Base-by-base conservation (phyloP, 495 filamentous ascomycete species). In the Penicillium mononematosum region DNA sequence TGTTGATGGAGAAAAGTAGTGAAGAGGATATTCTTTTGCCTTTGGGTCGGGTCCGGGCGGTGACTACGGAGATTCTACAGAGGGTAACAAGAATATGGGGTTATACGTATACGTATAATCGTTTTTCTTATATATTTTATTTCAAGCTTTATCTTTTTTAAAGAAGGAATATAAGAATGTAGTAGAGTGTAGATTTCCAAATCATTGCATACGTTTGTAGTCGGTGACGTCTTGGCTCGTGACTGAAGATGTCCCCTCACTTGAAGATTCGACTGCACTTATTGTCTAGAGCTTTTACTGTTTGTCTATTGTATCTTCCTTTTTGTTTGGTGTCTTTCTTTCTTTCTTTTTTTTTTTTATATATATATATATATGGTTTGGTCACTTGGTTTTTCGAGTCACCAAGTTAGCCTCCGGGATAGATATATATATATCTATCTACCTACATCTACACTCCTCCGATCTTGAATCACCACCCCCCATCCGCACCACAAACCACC, bases 171-270 rank as follows among this genome's bases (percentile, higher is more conserved):
- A 10, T 32, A 32, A 11, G 0, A 9, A 3, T 10, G 10, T 9
- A 31, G 3, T 32, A 32, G 9, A 12, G 31, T 32, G 31, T 11
- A 32, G 31, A 32, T 10, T 32, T 32, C 10, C 31, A 32, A 10
- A 3, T 3, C 31, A 11, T 32, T 32, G 31, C 31, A 32, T 32
- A 11, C 31, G 4, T 11, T 32, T 32, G 31, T 29, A 29, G 31
- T 45, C 43, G 22, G 52, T 55, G 52, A 55, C 52, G 52, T 55
- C 52, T 55, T 46, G 42, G 43, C 52, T 46, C 31, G 52, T 55
- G 42, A 53, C 50, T 22, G 22, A n/a, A 25, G 19, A 44, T 19
- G 20, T 31, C 51, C 51, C 42, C 42, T 41, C 49, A 51, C 22
- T 8, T 36, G 11, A 24, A 45, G 19, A 19, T 34, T 22, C 39